Conservation (phyloP, 768 basidiomycete species). For the Pisolithus orientalis region DNA sequence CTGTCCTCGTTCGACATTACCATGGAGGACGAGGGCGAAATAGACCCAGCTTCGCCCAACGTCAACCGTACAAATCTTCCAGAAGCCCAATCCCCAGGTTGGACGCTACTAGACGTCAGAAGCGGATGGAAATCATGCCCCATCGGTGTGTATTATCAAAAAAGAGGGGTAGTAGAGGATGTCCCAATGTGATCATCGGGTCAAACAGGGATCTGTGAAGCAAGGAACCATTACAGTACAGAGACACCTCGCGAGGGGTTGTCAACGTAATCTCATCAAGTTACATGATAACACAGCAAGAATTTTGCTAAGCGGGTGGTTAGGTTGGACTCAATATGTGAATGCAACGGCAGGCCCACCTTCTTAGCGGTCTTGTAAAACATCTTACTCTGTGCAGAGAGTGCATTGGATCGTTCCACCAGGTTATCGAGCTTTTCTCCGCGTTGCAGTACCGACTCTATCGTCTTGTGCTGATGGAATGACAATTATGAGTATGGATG, state of each 20-base stretch:
- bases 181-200: neutral
- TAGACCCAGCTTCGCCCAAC: neutral
- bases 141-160: slow-evolving; percentile 45
- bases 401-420: slow-evolving; percentile 85
- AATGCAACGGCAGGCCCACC: slow-evolving; percentile 39
- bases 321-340: slow-evolving; percentile 6
- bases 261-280: neutral
- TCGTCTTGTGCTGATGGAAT: slow-evolving; percentile 85
- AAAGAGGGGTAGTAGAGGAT: neutral
- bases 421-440: slow-evolving; percentile 96
- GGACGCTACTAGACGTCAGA: slow-evolving; percentile 38
- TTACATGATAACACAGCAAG: slow-evolving; percentile 86
- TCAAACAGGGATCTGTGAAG: neutral
- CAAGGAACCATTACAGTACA: neutral
- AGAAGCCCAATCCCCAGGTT: slow-evolving; percentile 16
- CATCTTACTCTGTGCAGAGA: slow-evolving; percentile 91
- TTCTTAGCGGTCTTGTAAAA: slow-evolving; percentile 99
- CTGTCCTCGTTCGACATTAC: slow-evolving; percentile 22
- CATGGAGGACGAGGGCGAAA: neutral
- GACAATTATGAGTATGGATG: neutral
- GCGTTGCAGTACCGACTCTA: slow-evolving; percentile 91
- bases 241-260: neutral
- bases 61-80: neutral
- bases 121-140: slow-evolving; percentile 55
- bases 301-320: slow-evolving; percentile 71